Evolutionary conservation across 1,139 yeast species (phyloP).

Genomic region (Fermentozyma sake): DNA sequence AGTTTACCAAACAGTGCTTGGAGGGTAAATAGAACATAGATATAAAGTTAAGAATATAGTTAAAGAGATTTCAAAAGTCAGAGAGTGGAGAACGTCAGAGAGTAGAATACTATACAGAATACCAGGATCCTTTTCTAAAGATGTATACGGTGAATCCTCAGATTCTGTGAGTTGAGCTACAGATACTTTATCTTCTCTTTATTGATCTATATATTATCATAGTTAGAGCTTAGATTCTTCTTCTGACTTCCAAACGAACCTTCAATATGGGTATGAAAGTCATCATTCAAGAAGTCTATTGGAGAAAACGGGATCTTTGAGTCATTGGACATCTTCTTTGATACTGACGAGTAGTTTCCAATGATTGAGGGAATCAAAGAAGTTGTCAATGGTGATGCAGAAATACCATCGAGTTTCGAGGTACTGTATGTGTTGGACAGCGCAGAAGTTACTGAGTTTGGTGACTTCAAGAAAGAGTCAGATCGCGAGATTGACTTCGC

Average conservation of each 20-base stretch:
- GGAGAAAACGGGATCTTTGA: constrained; percentile 41
- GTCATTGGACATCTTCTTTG: constrained; percentile 33
- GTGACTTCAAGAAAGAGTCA: too few relatives aligned
- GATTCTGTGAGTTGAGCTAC: too few relatives aligned
- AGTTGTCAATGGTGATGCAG: constrained; percentile 19
- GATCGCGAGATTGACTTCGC: background rate
- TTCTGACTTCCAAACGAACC: too few relatives aligned
- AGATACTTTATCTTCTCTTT: too few relatives aligned
- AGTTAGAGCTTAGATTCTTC: too few relatives aligned
- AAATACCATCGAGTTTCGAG: constrained; percentile 4
- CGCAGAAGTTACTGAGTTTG: background rate
- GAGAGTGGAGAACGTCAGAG: too few relatives aligned
- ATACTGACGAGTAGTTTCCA: constrained; percentile 37
- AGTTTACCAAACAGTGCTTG: constrained; percentile 62
- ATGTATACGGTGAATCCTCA: too few relatives aligned
- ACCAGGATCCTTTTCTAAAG: too few relatives aligned
- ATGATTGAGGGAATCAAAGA: constrained; percentile 40
- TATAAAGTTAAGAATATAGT: too few relatives aligned
- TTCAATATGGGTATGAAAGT: constrained; percentile 18
- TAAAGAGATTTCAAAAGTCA: too few relatives aligned
- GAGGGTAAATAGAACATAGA: constrained; percentile 45
- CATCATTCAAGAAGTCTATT: constrained; percentile 37
- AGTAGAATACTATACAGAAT: too few relatives aligned
- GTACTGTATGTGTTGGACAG: background rate
- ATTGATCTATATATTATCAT: constrained; percentile 1